A percentile compares a stretch with the other conserved stretches of the same genome.
Evolutionary conservation across 192 early-diverging fungal species (phyloP).

Genomic region (Spinellus fusiger): DNA sequence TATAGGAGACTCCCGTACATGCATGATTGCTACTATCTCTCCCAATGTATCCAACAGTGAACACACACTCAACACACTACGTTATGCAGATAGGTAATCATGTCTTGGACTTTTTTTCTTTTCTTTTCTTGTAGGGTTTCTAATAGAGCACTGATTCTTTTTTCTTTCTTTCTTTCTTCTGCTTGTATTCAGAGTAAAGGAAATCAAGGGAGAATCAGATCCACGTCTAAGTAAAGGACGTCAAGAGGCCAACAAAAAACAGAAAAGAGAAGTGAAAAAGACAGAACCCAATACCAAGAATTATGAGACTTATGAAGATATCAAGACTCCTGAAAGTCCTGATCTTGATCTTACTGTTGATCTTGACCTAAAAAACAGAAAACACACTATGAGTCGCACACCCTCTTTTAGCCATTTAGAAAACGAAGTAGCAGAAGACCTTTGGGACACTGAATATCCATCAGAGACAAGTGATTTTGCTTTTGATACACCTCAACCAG

Average conservation of each 20-base stretch:
- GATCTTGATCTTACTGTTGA: background rate
- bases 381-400: background rate
- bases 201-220: conserved; percentile 14
- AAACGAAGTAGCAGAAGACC: conserved; percentile 1
- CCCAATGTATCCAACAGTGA: conserved; percentile 90
- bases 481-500: conserved; percentile 11
- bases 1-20: conserved; percentile 92
- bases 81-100: conserved; percentile 90
- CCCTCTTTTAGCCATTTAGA: background rate
- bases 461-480: background rate
- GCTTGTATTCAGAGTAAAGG: conserved; percentile 11
- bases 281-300: background rate
- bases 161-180: too few species aligned
- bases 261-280: background rate
- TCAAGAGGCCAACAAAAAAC: background rate
- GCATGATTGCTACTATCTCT: conserved; percentile 97
- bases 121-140: background rate
- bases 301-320: too few species aligned
- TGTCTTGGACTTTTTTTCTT: background rate
- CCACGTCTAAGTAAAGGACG: background rate
- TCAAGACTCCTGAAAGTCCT: too few species aligned
- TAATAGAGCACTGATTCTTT: too few species aligned
- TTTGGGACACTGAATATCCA: conserved; percentile 12
- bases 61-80: conserved; percentile 91
- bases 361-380: background rate